Conservation (phyloP, 2,329 filamentous ascomycete genomes). For the Colletotrichum australisinense region DNA sequence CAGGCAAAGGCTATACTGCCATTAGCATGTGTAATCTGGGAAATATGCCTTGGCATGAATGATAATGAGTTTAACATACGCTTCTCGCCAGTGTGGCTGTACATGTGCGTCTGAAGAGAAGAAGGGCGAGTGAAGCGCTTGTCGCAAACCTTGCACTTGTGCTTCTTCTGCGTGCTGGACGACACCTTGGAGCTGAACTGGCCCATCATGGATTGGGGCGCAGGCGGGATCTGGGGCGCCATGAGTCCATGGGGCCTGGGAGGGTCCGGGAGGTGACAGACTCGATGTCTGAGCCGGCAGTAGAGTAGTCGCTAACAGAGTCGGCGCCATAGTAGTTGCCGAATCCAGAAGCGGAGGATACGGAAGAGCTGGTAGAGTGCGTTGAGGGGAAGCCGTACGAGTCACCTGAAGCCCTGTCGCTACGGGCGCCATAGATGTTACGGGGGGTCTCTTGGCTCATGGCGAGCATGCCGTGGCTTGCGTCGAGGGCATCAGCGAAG, state of each 20-base stretch:
- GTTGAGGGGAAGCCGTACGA: conserved; percentile 92
- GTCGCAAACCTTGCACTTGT: conserved; percentile 99
- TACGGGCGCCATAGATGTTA: conserved; percentile 83
- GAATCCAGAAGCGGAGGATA: conserved; percentile 91
- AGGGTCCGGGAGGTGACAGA: conserved; percentile 84
- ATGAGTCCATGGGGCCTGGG: conserved; percentile 78
- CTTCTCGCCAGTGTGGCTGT: conserved; percentile 98
- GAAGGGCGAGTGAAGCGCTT: conserved; percentile 96
- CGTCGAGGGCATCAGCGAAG: conserved; percentile 91
- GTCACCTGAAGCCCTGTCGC: conserved; percentile 79
- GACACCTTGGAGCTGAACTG: conserved; percentile 98
- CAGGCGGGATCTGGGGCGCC: conserved; percentile 76
- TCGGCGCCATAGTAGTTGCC: conserved; percentile 88
- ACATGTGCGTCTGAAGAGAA: conserved; percentile 97
- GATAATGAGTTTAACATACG: conserved; percentile 71
- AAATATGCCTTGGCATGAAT: not conserved
- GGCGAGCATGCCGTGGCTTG: conserved; percentile 92
- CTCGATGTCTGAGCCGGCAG: conserved; percentile 87
- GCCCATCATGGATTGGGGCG: conserved; percentile 97
- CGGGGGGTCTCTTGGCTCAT: conserved; percentile 95
- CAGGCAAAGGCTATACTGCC: conserved; percentile 82
- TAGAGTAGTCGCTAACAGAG: conserved; percentile 94
- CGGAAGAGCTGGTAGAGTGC: conserved; percentile 88
- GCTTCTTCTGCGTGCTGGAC: conserved; percentile 97
- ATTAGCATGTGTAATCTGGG: not conserved